phyloP scores from a whole-genome alignment of 225 moss, liverwort and hornwort genomes.

The Bryoerythrophyllum caledonicum region DNA sequence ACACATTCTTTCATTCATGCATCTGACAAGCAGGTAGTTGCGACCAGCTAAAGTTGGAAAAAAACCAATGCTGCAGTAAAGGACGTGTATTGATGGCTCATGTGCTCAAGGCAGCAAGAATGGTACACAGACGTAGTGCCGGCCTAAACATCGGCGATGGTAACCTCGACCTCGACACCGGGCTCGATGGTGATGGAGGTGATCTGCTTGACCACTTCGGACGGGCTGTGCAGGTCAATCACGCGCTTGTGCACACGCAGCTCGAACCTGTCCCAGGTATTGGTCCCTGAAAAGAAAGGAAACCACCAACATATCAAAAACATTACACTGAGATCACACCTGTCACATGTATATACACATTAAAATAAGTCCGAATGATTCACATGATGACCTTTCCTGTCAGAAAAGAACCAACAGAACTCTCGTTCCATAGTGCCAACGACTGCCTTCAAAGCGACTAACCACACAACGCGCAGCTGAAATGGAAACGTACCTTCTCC shows the following conservation, averaged over 20 bases:
- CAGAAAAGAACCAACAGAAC: too few species aligned
- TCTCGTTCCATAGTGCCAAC: too few species aligned
- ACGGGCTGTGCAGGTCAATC: conserved; percentile 77
- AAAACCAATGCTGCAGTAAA: too few species aligned
- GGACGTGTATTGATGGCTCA: not conserved
- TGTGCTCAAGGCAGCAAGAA: conserved; percentile 7
- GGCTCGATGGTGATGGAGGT: conserved; percentile 85
- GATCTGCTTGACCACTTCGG: conserved; percentile 85
- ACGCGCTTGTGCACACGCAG: conserved; percentile 84
- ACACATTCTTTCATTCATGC: too few species aligned
- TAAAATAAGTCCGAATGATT: too few species aligned
- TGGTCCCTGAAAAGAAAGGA: conserved; percentile 51
- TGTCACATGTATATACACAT: too few species aligned
- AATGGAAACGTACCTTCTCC: conserved; percentile 59
- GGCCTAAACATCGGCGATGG: conserved; percentile 57
- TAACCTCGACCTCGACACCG: conserved; percentile 74
- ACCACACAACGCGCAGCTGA: not conserved
- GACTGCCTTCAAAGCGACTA: too few species aligned
- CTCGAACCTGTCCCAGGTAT: conserved; percentile 83
- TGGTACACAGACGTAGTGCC: not conserved
- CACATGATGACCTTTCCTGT: too few species aligned
- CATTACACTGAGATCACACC: too few species aligned
- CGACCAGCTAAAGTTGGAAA: too few species aligned
- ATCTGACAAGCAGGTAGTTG: too few species aligned
- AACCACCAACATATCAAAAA: not conserved